Conservation (phyloP, 257 asterid species). For the Capsicum baccatum region DNA sequence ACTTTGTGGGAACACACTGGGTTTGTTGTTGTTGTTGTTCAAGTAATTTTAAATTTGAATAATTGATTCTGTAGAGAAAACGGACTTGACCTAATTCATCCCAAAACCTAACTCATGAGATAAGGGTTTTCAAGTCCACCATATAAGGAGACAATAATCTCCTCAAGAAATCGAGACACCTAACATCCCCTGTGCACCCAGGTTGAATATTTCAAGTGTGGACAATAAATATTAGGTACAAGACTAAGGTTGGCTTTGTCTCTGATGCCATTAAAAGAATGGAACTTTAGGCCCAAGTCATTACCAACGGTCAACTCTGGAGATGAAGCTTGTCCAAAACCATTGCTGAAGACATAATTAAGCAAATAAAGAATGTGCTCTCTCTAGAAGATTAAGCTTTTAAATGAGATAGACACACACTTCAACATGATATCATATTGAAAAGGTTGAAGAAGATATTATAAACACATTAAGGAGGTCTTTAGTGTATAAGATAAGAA, state of each 20-base stretch:
- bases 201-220: neutral
- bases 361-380: neutral
- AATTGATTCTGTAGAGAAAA: neutral
- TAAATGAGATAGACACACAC: neutral
- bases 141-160: neutral
- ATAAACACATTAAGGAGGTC: neutral
- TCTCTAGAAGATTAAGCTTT: neutral
- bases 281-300: neutral
- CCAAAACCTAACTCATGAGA: neutral
- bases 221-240: constrained; percentile 3
- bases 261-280: neutral
- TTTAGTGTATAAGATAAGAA: constrained; percentile 7
- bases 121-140: neutral
- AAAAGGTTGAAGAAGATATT: neutral
- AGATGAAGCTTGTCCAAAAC: neutral
- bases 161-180: neutral
- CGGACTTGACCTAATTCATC: neutral
- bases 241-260: neutral
- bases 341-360: neutral
- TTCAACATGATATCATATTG: neutral
- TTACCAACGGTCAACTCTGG: neutral
- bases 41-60: neutral
- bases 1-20: too few species aligned
- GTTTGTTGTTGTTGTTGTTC: neutral
- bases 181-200: neutral